These are phyloP conservation scores for Pochonia chlamydosporia DNA, from an alignment of 2,329 filamentous ascomycete genomes.

Conservation along the genomic window DNA sequence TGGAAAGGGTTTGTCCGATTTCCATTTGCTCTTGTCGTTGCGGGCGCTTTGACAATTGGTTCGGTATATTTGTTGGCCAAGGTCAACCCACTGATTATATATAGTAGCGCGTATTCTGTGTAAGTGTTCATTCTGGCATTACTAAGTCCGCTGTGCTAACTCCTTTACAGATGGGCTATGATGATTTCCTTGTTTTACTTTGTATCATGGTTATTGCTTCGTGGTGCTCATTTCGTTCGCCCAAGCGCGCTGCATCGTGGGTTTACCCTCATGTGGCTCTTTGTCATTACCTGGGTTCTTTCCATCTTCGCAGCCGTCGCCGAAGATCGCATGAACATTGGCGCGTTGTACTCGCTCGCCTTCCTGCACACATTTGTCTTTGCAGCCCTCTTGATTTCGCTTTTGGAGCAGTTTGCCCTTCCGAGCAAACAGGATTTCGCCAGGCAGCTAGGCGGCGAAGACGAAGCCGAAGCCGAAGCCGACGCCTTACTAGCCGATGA, in stretches of 20 bases:
- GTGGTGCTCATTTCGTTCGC: conserved; percentile 70
- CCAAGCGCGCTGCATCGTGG: conserved; percentile 82
- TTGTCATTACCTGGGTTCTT: conserved; percentile 64
- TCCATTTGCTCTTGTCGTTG: conserved; percentile 65
- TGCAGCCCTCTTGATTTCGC: conserved; percentile 65
- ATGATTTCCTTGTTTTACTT: conserved; percentile 76
- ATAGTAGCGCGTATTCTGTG: conserved; percentile 81
- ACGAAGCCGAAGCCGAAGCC: conserved; percentile 35
- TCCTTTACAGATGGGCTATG: conserved; percentile 62
- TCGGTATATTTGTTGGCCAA: conserved; percentile 72
- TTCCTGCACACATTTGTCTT: conserved; percentile 75
- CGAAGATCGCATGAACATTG: conserved; percentile 68
- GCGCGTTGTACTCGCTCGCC: conserved; percentile 73
- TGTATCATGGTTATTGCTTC: conserved; percentile 75
- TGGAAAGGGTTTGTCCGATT: conserved; percentile 81
- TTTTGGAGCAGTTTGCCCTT: conserved; percentile 75
- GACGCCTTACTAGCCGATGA: conserved; percentile 18
- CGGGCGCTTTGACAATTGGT: conserved; percentile 63
- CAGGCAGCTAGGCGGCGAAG: conserved; percentile 46
- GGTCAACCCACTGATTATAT: conserved; percentile 84
- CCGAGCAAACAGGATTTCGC: conserved; percentile 67
- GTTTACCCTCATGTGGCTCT: conserved; percentile 82
- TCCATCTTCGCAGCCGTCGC: conserved; percentile 68
- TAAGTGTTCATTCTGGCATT: conserved; percentile 29
- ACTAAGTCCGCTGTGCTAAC: conserved; percentile 13